Conservation (phyloP, 1,284 basidiomycete genomes). For the Peniophora sp. region DNA sequence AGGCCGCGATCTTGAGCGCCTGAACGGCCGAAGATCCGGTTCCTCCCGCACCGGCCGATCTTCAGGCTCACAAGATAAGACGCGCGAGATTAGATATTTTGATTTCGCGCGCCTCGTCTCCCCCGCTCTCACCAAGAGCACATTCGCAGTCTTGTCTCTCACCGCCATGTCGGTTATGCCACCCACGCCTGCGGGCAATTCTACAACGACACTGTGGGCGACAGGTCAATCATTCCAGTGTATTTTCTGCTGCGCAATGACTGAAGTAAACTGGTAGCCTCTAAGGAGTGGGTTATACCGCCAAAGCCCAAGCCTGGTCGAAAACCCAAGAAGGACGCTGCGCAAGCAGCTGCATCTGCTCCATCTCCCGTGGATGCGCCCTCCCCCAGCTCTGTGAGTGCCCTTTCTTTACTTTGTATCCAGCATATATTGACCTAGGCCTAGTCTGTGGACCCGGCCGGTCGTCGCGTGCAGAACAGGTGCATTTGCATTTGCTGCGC, state of each 20-base stretch:
- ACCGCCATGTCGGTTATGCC: constrained; percentile 20
- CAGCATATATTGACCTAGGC: constrained; percentile 13
- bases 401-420: constrained; percentile 9
- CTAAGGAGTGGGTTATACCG: constrained; percentile 87
- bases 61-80: no score
- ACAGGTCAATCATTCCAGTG: constrained; percentile 27
- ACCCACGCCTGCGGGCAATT: constrained; percentile 20
- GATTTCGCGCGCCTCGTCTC: constrained; percentile 11
- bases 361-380: constrained; percentile 4
- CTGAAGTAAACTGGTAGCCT: constrained; percentile 37
- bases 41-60: no score
- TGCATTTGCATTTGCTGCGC: constrained; percentile 18
- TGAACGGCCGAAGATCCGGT: no score
- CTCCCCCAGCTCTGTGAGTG: constrained; percentile 5
- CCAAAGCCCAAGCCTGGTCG: constrained; percentile 86
- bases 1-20: no score
- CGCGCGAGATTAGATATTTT: no score
- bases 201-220: constrained; percentile 47
- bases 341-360: constrained; percentile 1
- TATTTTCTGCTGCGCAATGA: no score
- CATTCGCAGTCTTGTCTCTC: constrained; percentile 4
- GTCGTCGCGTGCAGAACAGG: constrained; percentile 74
- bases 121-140: constrained; percentile 11
- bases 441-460: constrained; percentile 42
- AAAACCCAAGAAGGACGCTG: constrained; percentile 72